Base-by-base conservation (phyloP, 805 yeast genomes). In the Starmerella bombi region DNA sequence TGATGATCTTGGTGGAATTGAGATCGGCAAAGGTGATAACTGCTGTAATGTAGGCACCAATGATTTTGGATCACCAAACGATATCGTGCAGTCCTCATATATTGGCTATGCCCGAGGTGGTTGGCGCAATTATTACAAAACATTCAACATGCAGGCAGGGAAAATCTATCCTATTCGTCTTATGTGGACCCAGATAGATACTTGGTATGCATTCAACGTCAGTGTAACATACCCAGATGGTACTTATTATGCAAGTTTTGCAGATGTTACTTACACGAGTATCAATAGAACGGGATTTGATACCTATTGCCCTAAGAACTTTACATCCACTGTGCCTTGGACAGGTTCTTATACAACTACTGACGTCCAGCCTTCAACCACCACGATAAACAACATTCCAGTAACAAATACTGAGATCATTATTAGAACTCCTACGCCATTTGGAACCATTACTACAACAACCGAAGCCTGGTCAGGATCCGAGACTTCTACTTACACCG, bases 321-420 rank as follows among this genome's bases (percentile, higher is more conserved):
- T 23, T 16, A 35, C 32, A 7, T 15, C 32, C 20, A 35, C 38
- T 7, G 16, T 35, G 17, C 32, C 38, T 5, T 35, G 38, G 38
- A 25, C 32, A 16, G 22, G 18, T 10, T 25, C 34, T 14, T 25
- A 12, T 14, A 18, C 37, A 5, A 29, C 22, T 18, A 41, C 25
- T n/a, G 38, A 38, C 8, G 25, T 16, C 15, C 23, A 4, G 23
- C 15, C 39, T 6, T 28, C 43, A 6, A 36, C 39, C 7, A 9
- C 32, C 17, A 36, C 43, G 10, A 20, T 14, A 9, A 34, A 25
- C 7, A 40, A 33, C 16, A 33, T 34, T 34, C 19, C 18, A 29
- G 34, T 32, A 15, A 34, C 16, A 10, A 20, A 34, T 22, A 34
- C 22, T 10, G 22, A 21, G 22, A 34, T 35, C 16, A 25, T 25